These are phyloP conservation scores for Patellaria atrata DNA, from an alignment of 495 filamentous ascomycete genomes.

Conservation along the genomic window DNA sequence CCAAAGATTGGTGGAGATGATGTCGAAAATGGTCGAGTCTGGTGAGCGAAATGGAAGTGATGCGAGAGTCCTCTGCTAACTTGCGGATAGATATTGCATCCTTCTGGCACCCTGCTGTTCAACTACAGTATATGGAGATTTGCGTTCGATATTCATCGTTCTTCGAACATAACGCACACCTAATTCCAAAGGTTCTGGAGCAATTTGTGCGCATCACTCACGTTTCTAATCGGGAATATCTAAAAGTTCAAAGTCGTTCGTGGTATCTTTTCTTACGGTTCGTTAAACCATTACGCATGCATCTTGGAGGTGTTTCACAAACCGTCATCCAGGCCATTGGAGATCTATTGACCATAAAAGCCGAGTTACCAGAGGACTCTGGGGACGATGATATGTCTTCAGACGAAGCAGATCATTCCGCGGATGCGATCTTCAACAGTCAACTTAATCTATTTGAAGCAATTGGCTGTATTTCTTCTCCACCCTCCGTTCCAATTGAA, in stretches of 20 bases:
- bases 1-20: constrained; percentile 72
- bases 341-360: constrained; percentile 79
- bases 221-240: constrained; percentile 65
- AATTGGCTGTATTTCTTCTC: constrained; percentile 77
- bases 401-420: constrained; percentile 73
- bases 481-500: constrained; percentile 53
- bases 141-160: constrained; percentile 88
- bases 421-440: constrained; percentile 75
- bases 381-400: constrained; percentile 88
- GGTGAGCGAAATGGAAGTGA: constrained; percentile 36
- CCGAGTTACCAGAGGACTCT: constrained; percentile 64
- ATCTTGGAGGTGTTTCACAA: constrained; percentile 77
- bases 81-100: constrained; percentile 52
- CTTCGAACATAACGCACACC: constrained; percentile 65
- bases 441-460: constrained; percentile 93
- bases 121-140: constrained; percentile 96
- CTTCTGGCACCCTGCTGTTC: constrained; percentile 78
- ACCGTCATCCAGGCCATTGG: constrained; percentile 79
- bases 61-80: constrained; percentile 1
- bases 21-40: constrained; percentile 85
- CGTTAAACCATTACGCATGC: constrained; percentile 69
- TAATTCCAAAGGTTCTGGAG: constrained; percentile 76
- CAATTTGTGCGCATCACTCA: constrained; percentile 84
- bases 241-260: constrained; percentile 71
- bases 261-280: constrained; percentile 95